Percentiles rank a stretch among this genome's conserved stretches.
Conservation (phyloP, 2,329 filamentous ascomycete species). For the Coleophoma eucalyptorum region DNA sequence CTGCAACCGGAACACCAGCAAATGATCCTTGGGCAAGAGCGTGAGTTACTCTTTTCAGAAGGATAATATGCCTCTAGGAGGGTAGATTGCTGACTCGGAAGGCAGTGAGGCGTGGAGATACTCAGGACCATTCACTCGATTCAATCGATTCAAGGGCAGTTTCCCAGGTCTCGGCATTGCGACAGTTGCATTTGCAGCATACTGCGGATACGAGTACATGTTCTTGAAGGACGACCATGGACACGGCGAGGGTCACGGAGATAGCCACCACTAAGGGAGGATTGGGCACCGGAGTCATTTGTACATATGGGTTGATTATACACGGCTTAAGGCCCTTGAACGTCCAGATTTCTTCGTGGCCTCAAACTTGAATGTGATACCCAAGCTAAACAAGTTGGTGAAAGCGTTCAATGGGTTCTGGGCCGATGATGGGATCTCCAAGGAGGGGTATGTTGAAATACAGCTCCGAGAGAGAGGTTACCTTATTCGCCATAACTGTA, state of each 20-base stretch:
- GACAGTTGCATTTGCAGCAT: slow-evolving; percentile 83
- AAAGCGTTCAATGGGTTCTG: too few relatives aligned
- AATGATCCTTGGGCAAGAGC: slow-evolving; percentile 64
- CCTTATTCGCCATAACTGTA: too few relatives aligned
- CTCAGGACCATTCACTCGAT: slow-evolving; percentile 80
- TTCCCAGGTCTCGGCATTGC: slow-evolving; percentile 94
- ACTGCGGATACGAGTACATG: slow-evolving; percentile 85
- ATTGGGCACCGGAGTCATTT: slow-evolving; percentile 12
- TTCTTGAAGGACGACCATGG: slow-evolving; percentile 71
- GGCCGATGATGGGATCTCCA: too few relatives aligned
- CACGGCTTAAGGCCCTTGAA: neutral
- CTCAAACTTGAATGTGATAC: neutral
- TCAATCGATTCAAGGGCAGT: slow-evolving; percentile 80
- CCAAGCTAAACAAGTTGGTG: too few relatives aligned
- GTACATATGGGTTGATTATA: slow-evolving; percentile 33
- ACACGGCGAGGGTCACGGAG: slow-evolving; percentile 45
- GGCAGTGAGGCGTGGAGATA: slow-evolving; percentile 93
- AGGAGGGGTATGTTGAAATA: too few relatives aligned
- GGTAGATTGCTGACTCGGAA: slow-evolving; percentile 14
- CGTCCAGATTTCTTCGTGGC: neutral
- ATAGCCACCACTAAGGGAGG: slow-evolving; percentile 51
- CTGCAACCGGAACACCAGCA: slow-evolving; percentile 58
- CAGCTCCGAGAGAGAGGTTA: too few relatives aligned
- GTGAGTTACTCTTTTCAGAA: slow-evolving; percentile 38
- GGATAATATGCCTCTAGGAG: neutral